Percentiles rank a stretch among this genome's conserved stretches.
phyloP scores from a whole-genome alignment of 768 basidiomycete species.

The Leccinum subtestaceum region DNA sequence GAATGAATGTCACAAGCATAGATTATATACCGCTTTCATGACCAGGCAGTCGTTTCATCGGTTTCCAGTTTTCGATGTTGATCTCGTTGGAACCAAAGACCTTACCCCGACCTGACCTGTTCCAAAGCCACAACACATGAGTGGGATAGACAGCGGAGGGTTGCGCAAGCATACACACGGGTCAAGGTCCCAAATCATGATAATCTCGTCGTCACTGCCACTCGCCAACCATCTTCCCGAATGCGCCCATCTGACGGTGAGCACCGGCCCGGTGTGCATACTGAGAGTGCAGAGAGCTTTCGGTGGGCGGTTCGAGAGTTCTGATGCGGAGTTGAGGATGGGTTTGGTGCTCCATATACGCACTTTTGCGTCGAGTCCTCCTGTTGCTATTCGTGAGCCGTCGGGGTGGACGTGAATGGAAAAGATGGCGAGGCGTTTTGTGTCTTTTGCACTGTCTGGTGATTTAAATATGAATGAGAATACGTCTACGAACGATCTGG shows the following conservation, averaged over 20 bases:
- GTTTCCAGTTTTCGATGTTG: constrained; percentile 97
- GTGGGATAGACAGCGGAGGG: neutral
- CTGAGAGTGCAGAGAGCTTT: constrained; percentile 88
- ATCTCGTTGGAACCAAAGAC: constrained; percentile 95
- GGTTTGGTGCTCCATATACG: constrained; percentile 98
- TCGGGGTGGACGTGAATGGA: constrained; percentile 94
- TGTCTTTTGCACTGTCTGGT: constrained; percentile 45
- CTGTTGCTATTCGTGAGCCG: constrained; percentile 94
- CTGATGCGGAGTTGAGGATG: constrained; percentile 73
- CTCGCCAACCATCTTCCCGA: constrained; percentile 93
- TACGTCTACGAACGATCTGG: neutral
- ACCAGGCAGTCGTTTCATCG: constrained; percentile 84
- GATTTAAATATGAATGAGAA: neutral
- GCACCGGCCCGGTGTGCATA: constrained; percentile 91
- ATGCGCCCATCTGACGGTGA: constrained; percentile 91
- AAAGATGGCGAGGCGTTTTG: constrained; percentile 82
- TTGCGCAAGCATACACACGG: constrained; percentile 55
- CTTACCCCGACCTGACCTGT: constrained; percentile 75
- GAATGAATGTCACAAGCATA: neutral
- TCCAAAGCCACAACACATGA: constrained; percentile 4
- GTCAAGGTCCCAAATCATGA: constrained; percentile 97
- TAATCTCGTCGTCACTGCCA: constrained; percentile 92
- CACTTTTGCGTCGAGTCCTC: constrained; percentile 92
- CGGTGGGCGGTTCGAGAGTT: constrained; percentile 67
- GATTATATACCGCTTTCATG: constrained; percentile 81